phyloP scores from a whole-genome alignment of 805 yeast species.

The Brettanomyces nanus region DNA sequence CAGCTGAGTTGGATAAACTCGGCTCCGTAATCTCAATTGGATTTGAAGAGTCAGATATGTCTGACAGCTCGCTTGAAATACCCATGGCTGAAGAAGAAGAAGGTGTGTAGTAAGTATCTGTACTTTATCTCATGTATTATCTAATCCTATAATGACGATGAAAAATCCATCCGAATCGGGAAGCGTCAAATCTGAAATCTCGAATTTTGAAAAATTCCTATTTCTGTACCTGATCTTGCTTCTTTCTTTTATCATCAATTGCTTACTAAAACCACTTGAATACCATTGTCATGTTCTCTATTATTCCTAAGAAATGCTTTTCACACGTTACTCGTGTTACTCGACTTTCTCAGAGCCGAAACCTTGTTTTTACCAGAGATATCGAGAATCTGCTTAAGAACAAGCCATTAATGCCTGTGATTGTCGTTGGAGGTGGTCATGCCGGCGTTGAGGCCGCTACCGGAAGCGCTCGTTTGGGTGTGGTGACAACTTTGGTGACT shows the following conservation, averaged over 20 bases:
- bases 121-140: no score
- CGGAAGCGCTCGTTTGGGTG: slow-evolving; percentile 82
- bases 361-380: slow-evolving; percentile 28
- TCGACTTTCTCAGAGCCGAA: slow-evolving; percentile 8
- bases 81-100: slow-evolving; percentile 18
- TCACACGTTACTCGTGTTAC: background rate
- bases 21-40: background rate
- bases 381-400: slow-evolving; percentile 23
- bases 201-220: no score
- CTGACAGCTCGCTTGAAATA: slow-evolving; percentile 5
- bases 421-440: slow-evolving; percentile 96
- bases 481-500: slow-evolving; percentile 62
- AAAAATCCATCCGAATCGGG: no score
- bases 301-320: background rate
- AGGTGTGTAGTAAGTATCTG: slow-evolving; percentile 4
- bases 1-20: slow-evolving; percentile 2
- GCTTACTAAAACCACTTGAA: no score
- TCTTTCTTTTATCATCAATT: no score
- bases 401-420: slow-evolving; percentile 47
- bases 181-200: no score
- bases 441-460: slow-evolving; percentile 98
- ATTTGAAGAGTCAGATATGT: background rate
- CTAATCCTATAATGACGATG: background rate
- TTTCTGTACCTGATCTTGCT: no score
- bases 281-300: background rate